Evolutionary conservation across 2,329 filamentous ascomycete genomes (phyloP), one percentile per base, ranked within the genome.

Genomic region (Fusarium dimerum): DNA sequence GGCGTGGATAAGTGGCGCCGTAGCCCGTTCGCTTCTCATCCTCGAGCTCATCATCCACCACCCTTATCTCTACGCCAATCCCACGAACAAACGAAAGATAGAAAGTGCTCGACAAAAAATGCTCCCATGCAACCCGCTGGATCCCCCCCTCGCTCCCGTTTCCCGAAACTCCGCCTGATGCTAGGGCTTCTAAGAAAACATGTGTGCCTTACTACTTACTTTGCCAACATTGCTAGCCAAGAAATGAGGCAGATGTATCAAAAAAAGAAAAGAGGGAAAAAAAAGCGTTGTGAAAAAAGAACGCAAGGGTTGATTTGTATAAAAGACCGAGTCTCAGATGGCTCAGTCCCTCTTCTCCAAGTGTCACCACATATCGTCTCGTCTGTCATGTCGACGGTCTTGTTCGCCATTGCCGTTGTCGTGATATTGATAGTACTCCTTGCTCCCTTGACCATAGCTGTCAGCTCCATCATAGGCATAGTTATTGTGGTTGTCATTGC

Each of bases 331-430:
- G 32, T 57, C 47, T 53, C 54, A 52, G 51, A 42, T 50, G 50
- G 55, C 48, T 44, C 47, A 50, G 43, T 29, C 45, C 38, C 26
- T 26, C 36, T 52, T 43, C 41, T 44, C 45, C 11, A 52, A 29
- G 45, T 47, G 45, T 76, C 61, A 78, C 76, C 76, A 78, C 73
- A 77, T 77, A 48, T 73, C 70, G 52, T 76, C 71, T 26, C 67
- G 67, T 40, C 65, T 63, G 48, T 76, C 70, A 45, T 67, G 59
- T 13, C 68, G 68, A 50, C 63, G 65, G 50, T 73, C 67, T 29
- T 69, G 63, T 32, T 57, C 32, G 13, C 32, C 32, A 10, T 15
- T 36, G 9, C 32, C 66, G 41, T 64, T 64, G 51, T 70, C 66
- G 43, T 70, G 71, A 55, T 75, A 70, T 48, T 73, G 68, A 51